Base-by-base conservation (phyloP, 2,329 filamentous ascomycete species). In the Leptosphaerulina australis region DNA sequence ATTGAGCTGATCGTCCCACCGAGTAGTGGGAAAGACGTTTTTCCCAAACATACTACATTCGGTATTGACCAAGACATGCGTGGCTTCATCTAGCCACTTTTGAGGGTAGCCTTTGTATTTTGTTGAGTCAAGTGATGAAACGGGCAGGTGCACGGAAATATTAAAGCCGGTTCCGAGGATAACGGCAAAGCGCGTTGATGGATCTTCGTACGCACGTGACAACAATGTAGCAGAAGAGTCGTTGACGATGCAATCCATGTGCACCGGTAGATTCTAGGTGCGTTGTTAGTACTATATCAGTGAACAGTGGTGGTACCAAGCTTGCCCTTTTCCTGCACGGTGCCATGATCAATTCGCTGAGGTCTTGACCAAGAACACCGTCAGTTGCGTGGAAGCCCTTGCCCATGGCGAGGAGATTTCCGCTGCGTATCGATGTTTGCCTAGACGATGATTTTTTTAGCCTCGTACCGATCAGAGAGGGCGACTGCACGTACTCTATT, bases 1-100 rank as follows among this genome's bases (percentile, higher is more conserved):
- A 66, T 86, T 86, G 38, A 87, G 73, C 22, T 77, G 62, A 6
- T 85, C 81, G 56, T 87, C 84, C 83, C 83, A 87, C 11, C 79
- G 75, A 5, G 83, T 85, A 58, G 77, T 79, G 1, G 83, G 81
- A 28, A 85, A 75, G 21, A 85, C 76, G 17, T 79, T 74, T 50
- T 83, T 79, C 37, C 81, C 84, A 56, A 86, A 86, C 83, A 87
- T 86, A 73, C 83, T 85, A 59, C 86, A 74, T 64, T 87, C 84
- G 6, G 81, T 86, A 65, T 87, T 87, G 60, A 86, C 79, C 43
- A 87, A 80, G 24, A 87, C 84, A 51, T 83, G 79, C 22, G 79
- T 76, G n/a, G 83, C 82, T 30, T 78, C 74, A 21, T 79, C 75
- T 49, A 81, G 77, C 82, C 82, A 85, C 29, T 75, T 76, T 12